Conservation (phyloP, 2,329 filamentous ascomycete species). For the Aureobasidium leucospermi region DNA sequence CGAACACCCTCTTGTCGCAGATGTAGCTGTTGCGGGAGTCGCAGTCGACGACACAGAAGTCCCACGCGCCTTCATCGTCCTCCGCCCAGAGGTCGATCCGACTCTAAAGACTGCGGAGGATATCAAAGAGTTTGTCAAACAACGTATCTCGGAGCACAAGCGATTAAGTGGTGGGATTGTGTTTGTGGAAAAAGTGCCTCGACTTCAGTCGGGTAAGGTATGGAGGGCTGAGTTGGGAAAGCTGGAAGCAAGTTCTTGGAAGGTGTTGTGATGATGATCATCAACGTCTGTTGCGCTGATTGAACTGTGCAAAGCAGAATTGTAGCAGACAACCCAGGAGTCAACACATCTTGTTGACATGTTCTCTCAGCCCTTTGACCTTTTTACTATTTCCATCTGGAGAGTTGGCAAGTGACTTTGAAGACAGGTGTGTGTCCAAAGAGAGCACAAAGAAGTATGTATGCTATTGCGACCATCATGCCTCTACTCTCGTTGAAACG, state of each 20-base stretch:
- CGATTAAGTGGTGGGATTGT: conserved; percentile 36
- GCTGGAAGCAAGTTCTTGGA: neutral
- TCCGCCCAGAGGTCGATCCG: conserved; percentile 31
- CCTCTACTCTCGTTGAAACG: too few species aligned
- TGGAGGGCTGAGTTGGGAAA: conserved; percentile 50
- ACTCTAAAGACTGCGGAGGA: conserved; percentile 26
- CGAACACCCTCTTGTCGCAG: conserved; percentile 20
- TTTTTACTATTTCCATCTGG: too few species aligned
- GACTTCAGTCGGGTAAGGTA: conserved; percentile 53
- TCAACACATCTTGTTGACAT: too few species aligned
- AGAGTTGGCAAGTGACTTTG: too few species aligned
- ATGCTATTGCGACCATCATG: too few species aligned
- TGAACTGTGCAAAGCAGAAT: too few species aligned
- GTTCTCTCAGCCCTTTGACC: too few species aligned
- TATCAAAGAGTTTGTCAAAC: conserved; percentile 30
- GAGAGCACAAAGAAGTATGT: too few species aligned
- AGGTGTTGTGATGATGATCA: too few species aligned
- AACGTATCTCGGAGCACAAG: conserved; percentile 34
- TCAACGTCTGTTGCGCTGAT: too few species aligned
- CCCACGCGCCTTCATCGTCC: conserved; percentile 19
- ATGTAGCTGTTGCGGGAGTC: conserved; percentile 23
- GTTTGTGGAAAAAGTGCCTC: conserved; percentile 51
- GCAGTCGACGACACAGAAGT: conserved; percentile 16
- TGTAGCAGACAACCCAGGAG: too few species aligned
- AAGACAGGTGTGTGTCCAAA: too few species aligned